Conservation (phyloP, 2,329 filamentous ascomycete species). For the Neurospora crassa region DNA sequence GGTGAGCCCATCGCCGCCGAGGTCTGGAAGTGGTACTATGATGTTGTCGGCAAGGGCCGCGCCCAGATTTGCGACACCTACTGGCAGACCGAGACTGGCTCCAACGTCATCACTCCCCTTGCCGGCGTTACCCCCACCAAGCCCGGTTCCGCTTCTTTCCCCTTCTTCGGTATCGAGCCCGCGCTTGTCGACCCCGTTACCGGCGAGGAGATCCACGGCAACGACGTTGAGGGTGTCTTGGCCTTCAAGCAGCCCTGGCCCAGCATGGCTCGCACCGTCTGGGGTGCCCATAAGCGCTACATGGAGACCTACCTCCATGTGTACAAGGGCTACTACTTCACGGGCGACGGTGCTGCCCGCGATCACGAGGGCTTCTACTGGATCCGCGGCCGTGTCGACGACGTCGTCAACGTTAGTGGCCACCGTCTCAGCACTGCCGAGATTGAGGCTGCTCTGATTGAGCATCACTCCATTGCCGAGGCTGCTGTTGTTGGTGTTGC, state of each 20-base stretch:
- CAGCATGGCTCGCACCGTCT: constrained; percentile 96
- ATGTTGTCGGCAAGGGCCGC: constrained; percentile 86
- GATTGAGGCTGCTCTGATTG: constrained; percentile 92
- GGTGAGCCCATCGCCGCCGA: constrained; percentile 96
- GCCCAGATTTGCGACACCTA: constrained; percentile 95
- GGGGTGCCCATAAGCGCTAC: constrained; percentile 95
- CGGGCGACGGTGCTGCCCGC: constrained; percentile 85
- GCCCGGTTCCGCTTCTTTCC: constrained; percentile 87
- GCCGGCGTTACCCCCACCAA: constrained; percentile 93
- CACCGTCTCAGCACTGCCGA: constrained; percentile 95
- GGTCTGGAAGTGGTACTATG: constrained; percentile 99
- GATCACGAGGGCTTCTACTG: constrained; percentile 99
- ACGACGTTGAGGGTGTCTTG: constrained; percentile 93
- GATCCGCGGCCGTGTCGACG: constrained; percentile 97
- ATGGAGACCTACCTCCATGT: constrained; percentile 98
- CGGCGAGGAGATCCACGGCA: constrained; percentile 85
- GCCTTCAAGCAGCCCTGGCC: constrained; percentile 98
- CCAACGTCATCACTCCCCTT: constrained; percentile 87
- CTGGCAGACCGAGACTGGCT: constrained; percentile 99
- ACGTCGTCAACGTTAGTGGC: constrained; percentile 96
- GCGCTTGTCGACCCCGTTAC: constrained; percentile 95
- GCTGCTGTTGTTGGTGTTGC: constrained; percentile 88
- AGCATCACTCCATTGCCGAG: constrained; percentile 84
- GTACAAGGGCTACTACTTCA: constrained; percentile 97
- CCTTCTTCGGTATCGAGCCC: constrained; percentile 97